These are phyloP conservation scores for Lactarius vividus DNA, from an alignment of 768 basidiomycete genomes.

Conservation along the genomic window DNA sequence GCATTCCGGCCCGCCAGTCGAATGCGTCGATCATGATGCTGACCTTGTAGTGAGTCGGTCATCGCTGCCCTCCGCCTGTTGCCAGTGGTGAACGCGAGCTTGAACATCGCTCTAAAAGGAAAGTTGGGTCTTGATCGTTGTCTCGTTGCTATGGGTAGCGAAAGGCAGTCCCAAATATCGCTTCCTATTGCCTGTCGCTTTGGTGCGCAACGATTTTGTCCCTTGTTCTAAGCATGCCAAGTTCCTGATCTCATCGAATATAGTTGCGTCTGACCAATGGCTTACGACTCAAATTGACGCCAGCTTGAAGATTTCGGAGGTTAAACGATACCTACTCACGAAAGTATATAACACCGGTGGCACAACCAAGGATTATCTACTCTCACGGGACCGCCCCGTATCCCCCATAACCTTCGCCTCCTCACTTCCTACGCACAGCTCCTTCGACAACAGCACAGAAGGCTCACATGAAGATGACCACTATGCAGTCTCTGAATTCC, in stretches of 20 bases:
- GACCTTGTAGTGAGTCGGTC: not conserved
- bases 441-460: constrained; percentile 29
- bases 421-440: constrained; percentile 40
- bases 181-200: constrained; percentile 55
- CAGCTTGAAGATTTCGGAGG: constrained; percentile 55
- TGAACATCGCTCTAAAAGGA: not conserved
- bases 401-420: constrained; percentile 70
- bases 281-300: constrained; percentile 65
- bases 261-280: constrained; percentile 75
- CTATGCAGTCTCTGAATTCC: constrained; percentile 32
- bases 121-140: not conserved
- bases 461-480: constrained; percentile 37
- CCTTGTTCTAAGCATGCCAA: not conserved
- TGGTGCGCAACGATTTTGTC: constrained; percentile 40
- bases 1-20: not conserved
- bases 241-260: not conserved
- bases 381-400: constrained; percentile 43
- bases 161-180: constrained; percentile 5
- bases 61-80: not conserved
- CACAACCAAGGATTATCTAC: constrained; percentile 21
- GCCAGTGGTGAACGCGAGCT: not conserved
- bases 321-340: constrained; percentile 61
- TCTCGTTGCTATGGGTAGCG: constrained; percentile 10
- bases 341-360: constrained; percentile 45
- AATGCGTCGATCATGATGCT: not conserved